Evolutionary conservation across 306 rosid species (phyloP), one percentile per base, ranked within the genome.

Genomic region (Prunus dulcis): DNA sequence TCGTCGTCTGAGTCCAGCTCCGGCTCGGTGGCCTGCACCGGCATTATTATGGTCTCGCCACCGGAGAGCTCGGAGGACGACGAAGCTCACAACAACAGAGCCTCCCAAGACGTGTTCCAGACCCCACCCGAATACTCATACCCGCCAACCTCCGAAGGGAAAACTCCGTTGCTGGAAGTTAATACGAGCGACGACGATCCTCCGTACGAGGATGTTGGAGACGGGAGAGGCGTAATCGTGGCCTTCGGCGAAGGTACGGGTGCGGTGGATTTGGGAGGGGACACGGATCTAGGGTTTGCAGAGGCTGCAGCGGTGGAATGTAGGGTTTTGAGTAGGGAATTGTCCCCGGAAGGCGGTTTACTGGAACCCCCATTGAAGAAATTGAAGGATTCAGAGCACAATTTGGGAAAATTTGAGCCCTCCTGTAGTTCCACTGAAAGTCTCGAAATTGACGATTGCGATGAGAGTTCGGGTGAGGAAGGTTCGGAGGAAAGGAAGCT

Each of bases 111-210:
- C 19, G 82, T 82, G 17, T 91, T 85, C 58, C 86, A 82, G 64
- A 91, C 91, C 4, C 93, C 89, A 2, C 89, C 93, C 0, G 88
- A 89, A 75, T 78, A 78, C 18, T 30, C 84, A 0, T 49, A 78
- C 50, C 25, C 49, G 11, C 71, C 43, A 13, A 79, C 82, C 60
- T 80, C 82, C 17, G 84, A 62, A 49, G 79, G 81, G 17, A 64
- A 80, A 62, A 77, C 11, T 18, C 74, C 78, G 22, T 0, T 57
- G 25, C 41, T 13, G 58, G 61, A 30, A 22, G 15, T 34, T 49
- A 28, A 38, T 20, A 9, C 18, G 58, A 22, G 47, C 47, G 12
- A 64, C 13, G 28, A 69, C 1, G 74, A 66, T 12, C 55, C 30
- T 17, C 28, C 20, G 30, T n/a, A 12, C 9, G 65, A 65, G 2